Base-by-base conservation (phyloP, 805 yeast genomes). In the Candida stauntonica region DNA sequence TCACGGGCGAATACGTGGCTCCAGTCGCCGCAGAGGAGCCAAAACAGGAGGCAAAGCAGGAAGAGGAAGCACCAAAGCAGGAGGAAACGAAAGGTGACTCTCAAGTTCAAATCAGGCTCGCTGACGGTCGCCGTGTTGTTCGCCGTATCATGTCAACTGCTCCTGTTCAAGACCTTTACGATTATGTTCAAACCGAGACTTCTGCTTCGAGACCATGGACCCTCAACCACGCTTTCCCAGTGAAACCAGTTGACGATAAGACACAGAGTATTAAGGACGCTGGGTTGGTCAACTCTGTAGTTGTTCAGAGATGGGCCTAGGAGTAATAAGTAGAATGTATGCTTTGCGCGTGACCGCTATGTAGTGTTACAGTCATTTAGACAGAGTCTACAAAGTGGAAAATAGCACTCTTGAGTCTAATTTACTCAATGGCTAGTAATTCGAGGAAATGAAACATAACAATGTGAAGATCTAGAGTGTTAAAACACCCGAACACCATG, bases 211-310 rank as follows among this genome's bases (percentile, higher is more conserved):
- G 53, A 24, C 60, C 66, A 5, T 89, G 85, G 62, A 70, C 74
- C 5, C 70, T 89, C 44, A 84, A 84, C 39, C 78, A 84, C 46
- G 78, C 95, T 0, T 86, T 86, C 66, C 98, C 98, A 8, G 80
- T 84, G 20, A 75, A 77, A 57, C 77, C 81, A 19, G 74, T 91
- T 29, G 78, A 73, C 35, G 78, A 83, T 41, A 63, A 68, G 31
- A 66, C 64, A 9, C 56, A 69, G 27, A 73, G 83, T 2, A 76
- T 91, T 34, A 75, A 72, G 40, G 87, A 79, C 20, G 93, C 94
- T 5, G 86, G 86, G 24, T 67, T 87, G 46, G 72, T 74, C 35
- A 86, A 86, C 50, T 76, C 97, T 2, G 96, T 86, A n/a, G 79
- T 89, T 21, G 86, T 89, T 14, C 97, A 87, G 62, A 80, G 93